phyloP scores from a whole-genome alignment of 768 basidiomycete species.

The Zangia roseola region DNA sequence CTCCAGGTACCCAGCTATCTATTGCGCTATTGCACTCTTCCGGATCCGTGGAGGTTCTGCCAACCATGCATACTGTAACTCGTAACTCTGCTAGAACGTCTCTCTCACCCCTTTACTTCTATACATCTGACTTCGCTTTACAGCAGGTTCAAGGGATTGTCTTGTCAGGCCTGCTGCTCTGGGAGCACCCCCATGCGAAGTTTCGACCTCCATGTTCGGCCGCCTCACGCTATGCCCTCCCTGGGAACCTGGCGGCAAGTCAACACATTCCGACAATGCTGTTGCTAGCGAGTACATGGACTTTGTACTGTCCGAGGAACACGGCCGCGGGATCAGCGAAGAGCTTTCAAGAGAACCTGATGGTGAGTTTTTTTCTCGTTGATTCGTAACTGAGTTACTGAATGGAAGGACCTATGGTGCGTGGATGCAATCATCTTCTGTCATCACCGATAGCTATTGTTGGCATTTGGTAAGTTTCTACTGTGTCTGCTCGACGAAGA shows the following conservation, averaged over 20 bases:
- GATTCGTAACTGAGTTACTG: neutral
- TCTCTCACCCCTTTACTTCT: neutral
- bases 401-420: neutral
- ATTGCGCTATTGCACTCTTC: slow-evolving; percentile 45
- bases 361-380: slow-evolving; percentile 37
- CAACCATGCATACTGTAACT: slow-evolving; percentile 34
- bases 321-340: slow-evolving; percentile 41
- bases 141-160: slow-evolving; percentile 31
- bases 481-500: neutral
- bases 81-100: slow-evolving; percentile 25
- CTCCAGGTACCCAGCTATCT: slow-evolving; percentile 42
- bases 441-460: slow-evolving; percentile 32
- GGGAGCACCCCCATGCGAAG: slow-evolving; percentile 23
- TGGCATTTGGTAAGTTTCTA: slow-evolving; percentile 41
- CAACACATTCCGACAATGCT: slow-evolving; percentile 45
- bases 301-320: slow-evolving; percentile 32
- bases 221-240: slow-evolving; percentile 34
- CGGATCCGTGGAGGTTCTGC: slow-evolving; percentile 42
- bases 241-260: slow-evolving; percentile 45
- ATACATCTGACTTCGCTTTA: neutral
- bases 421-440: neutral
- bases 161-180: slow-evolving; percentile 24
- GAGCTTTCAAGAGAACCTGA: slow-evolving; percentile 24
- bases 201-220: neutral
- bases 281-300: slow-evolving; percentile 42